Conservation (phyloP, 1,284 basidiomycete species). For the Microbotryum silenes-acaulis region DNA sequence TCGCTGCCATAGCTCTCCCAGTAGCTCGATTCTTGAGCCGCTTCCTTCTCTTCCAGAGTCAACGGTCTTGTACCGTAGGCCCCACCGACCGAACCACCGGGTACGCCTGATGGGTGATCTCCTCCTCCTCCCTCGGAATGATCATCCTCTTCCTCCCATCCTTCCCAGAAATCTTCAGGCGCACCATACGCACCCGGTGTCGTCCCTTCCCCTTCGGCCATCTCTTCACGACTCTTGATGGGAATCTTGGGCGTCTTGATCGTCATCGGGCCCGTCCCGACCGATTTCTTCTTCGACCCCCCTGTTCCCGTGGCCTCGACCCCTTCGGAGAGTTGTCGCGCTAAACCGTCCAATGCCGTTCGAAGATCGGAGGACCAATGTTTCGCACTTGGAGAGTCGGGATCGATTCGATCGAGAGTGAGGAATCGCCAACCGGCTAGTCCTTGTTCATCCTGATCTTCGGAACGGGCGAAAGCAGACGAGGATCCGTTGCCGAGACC, state of each 20-base stretch:
- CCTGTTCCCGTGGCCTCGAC: not conserved
- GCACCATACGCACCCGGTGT: constrained; percentile 20
- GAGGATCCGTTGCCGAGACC: not conserved
- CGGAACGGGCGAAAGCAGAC: not conserved
- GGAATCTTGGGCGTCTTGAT: not conserved
- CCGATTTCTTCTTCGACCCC: not conserved
- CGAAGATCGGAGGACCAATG: not conserved
- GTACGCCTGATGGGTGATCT: too few relatives aligned
- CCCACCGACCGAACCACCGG: too few relatives aligned
- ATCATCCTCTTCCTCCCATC: constrained; percentile 15
- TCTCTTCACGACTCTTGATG: not conserved
- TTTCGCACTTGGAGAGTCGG: too few relatives aligned
- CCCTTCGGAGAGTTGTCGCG: not conserved
- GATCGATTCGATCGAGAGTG: not conserved
- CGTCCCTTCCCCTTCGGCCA: constrained; percentile 19
- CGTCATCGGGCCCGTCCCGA: not conserved
- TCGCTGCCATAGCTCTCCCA: too few relatives aligned
- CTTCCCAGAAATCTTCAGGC: constrained; percentile 24
- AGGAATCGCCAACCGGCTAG: constrained; percentile 12
- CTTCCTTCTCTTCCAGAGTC: too few relatives aligned
- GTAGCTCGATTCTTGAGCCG: too few relatives aligned
- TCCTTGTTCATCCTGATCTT: constrained; percentile 6
- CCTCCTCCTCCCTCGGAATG: too few relatives aligned
- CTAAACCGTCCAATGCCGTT: not conserved
- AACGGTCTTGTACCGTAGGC: too few relatives aligned